These are phyloP conservation scores for Vigna hirtella DNA, from an alignment of 306 rosid genomes.

Conservation along the genomic window DNA sequence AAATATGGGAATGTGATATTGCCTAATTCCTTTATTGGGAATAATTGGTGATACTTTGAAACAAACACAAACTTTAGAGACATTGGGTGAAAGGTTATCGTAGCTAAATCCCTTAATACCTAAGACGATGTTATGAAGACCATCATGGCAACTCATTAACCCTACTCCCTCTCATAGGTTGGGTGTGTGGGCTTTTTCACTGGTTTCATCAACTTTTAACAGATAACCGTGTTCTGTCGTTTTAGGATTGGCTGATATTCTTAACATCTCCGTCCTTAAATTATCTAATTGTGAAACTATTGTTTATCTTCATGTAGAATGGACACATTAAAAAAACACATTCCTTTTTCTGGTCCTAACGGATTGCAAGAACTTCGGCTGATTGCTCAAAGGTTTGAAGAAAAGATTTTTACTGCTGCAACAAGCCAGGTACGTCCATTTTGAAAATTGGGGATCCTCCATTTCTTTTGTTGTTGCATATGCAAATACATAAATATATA, in stretches of 20 bases:
- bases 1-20: background rate
- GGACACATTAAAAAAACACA: conserved; percentile 74
- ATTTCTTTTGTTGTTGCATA: conserved; percentile 16
- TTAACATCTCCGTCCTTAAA: conserved; percentile 14
- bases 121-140: background rate
- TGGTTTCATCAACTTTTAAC: background rate
- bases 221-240: background rate
- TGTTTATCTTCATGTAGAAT: conserved; percentile 54
- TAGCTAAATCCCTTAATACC: background rate
- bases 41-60: background rate
- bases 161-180: background rate
- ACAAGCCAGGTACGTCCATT: conserved; percentile 64
- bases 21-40: background rate
- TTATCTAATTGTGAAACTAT: background rate
- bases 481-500: background rate
- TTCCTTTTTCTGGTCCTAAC: conserved; percentile 66
- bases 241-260: background rate
- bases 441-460: background rate
- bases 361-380: conserved; percentile 67
- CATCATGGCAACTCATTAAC: background rate
- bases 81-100: background rate
- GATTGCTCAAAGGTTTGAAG: conserved; percentile 87
- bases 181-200: background rate
- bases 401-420: conserved; percentile 68
- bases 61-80: background rate